Percentiles rank a stretch among this genome's conserved stretches.
Evolutionary conservation across 169 alveolate species (phyloP).

Genomic region (Toxoplasma gondii): DNA sequence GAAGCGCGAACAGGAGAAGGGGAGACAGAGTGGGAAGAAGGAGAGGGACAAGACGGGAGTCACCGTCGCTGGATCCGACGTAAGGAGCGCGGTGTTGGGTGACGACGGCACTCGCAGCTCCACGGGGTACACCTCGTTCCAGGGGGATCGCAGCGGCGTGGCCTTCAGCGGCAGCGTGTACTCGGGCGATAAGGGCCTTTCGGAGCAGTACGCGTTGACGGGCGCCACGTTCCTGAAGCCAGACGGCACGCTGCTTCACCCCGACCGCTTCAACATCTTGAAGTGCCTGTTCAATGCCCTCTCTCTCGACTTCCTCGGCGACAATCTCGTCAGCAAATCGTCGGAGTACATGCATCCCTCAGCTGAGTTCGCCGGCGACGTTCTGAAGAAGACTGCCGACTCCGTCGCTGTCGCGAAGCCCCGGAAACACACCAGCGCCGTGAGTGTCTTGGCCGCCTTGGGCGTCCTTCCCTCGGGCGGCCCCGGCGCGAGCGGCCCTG

Average conservation of each 20-base stretch:
- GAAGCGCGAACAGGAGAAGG: slow-evolving; percentile 12
- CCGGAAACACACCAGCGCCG: neutral
- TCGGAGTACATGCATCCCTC: slow-evolving; percentile 52
- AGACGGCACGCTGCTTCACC: slow-evolving; percentile 29
- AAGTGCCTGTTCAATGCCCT: slow-evolving; percentile 35
- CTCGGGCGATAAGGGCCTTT: neutral
- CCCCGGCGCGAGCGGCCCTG: neutral
- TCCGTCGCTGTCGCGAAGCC: neutral
- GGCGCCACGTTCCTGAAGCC: slow-evolving; percentile 18
- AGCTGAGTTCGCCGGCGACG: slow-evolving; percentile 64
- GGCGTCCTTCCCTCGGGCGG: neutral
- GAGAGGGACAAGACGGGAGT: neutral
- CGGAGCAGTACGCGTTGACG: neutral
- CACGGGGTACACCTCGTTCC: neutral
- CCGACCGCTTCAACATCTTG: slow-evolving; percentile 35
- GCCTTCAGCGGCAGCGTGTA: neutral
- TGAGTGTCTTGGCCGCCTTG: neutral
- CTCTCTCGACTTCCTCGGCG: slow-evolving; percentile 56
- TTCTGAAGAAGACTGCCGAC: neutral
- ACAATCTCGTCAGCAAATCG: slow-evolving; percentile 40
- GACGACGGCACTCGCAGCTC: slow-evolving; percentile 32
- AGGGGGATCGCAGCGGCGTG: neutral
- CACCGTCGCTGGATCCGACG: neutral
- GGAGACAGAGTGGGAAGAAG: slow-evolving; percentile 6
- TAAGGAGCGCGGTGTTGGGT: slow-evolving; percentile 7